Evolutionary conservation across 2,329 filamentous ascomycete genomes (phyloP), one percentile per base, ranked within the genome.

Genomic region (Fusarium pininemorale): DNA sequence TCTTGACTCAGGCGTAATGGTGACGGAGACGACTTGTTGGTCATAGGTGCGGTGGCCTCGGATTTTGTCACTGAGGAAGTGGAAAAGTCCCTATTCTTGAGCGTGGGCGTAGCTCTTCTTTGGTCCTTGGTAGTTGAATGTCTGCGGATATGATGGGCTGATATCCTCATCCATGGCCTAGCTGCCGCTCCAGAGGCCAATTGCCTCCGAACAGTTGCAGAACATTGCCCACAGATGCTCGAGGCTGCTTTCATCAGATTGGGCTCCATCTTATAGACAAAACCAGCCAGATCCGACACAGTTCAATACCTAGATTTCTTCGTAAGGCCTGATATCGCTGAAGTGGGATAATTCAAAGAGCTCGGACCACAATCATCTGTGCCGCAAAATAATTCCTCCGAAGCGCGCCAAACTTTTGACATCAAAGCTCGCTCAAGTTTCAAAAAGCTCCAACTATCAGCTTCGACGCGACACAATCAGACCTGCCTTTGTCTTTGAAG

Each of bases 1-100:
- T 97, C 91, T 57, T 91, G 88, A 72, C 86, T 87, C 32, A 97
- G 87, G 53, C 78, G 80, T 30, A 80, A 68, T 24, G 81, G 62
- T 3, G 79, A 37, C 16, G 77, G 64, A 12, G 78, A 58, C 16
- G 65, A 63, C 30, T 76, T 76, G n/a, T 68, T 75, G n/a, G 74
- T 55, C 15, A 79, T 75, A 20, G 75, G 44, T 24, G 81, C 76
- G 10, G 75, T 70, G 39, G 80, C 79, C 63, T 82, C 80, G 5
- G 77, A 76, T 18, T 74, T 73, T 8, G 59, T 57, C 12, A 69
- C 76, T 4, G 79, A 35, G 42, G 77, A 79, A 37, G 81, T 82
- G 5, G 79, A 80, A 56, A 83, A 83, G 24, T 77, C 74, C 53
- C 82, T 77, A 20, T 67, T 57, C 18, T 57, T 61, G 26, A 70